These are phyloP conservation scores for Cyclotella atomus DNA, from an alignment of 108 stramenopile species.

Conservation along the genomic window DNA sequence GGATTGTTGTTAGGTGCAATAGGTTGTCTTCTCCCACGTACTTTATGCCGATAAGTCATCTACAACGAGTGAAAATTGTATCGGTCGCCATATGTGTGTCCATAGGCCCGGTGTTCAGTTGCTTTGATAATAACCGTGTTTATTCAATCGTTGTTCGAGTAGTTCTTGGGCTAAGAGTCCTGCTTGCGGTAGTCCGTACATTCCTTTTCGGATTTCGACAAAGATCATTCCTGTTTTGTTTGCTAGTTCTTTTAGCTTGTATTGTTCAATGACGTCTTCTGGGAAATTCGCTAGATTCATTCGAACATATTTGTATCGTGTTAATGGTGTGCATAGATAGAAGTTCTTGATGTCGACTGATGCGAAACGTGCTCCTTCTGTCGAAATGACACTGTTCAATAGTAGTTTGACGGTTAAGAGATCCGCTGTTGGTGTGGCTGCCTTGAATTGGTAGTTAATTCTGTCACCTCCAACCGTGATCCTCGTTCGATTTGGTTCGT, in stretches of 20 bases:
- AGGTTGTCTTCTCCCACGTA: neutral
- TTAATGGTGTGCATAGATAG: constrained; percentile 38
- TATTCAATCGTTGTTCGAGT: constrained; percentile 18
- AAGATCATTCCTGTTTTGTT: constrained; percentile 12
- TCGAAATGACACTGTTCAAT: constrained; percentile 53
- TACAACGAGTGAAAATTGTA: constrained; percentile 25
- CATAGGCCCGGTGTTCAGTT: constrained; percentile 3
- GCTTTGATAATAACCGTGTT: constrained; percentile 24
- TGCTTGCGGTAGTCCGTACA: constrained; percentile 52
- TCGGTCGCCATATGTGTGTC: constrained; percentile 18
- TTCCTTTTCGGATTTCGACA: constrained; percentile 36
- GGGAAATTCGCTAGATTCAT: constrained; percentile 28
- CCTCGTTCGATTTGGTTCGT: constrained; percentile 13
- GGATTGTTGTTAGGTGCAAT: constrained; percentile 34
- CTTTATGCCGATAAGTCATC: constrained; percentile 2
- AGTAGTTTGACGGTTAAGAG: constrained; percentile 43
- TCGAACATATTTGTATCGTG: constrained; percentile 40
- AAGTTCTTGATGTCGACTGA: constrained; percentile 41
- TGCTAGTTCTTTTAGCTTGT: constrained; percentile 13
- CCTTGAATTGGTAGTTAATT: constrained; percentile 31
- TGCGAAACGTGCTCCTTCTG: constrained; percentile 27
- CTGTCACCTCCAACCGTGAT: constrained; percentile 39
- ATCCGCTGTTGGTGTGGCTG: constrained; percentile 37
- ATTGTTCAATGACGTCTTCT: constrained; percentile 31
- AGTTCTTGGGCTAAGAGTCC: constrained; percentile 14